Percentiles rank a stretch among this genome's conserved stretches.
phyloP scores from a whole-genome alignment of 2,329 filamentous ascomycete species.

The Endoconidiophora laricicola region DNA sequence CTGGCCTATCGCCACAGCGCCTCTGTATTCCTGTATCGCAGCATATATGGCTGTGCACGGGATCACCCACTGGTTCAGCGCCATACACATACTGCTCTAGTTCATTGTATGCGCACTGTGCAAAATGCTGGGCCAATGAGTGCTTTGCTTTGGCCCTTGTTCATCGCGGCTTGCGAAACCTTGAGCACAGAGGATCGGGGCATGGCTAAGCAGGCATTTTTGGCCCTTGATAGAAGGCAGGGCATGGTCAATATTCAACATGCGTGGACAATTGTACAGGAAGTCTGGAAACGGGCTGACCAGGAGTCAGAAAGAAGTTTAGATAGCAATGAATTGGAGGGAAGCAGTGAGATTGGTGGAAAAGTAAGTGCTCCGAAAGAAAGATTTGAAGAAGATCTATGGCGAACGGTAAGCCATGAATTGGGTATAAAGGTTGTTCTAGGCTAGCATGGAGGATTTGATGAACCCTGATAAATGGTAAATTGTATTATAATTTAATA shows the following conservation, averaged over 20 bases:
- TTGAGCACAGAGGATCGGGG: conserved; percentile 30
- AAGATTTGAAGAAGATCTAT: conserved; percentile 26
- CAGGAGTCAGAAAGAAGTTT: conserved; percentile 14
- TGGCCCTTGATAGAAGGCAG: conserved; percentile 36
- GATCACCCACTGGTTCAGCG: conserved; percentile 34
- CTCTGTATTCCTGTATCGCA: conserved; percentile 40
- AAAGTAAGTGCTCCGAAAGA: background rate
- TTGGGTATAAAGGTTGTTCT: conserved; percentile 44
- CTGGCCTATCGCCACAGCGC: conserved; percentile 42
- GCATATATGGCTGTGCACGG: conserved; percentile 32
- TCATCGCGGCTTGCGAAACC: conserved; percentile 46
- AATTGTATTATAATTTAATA: background rate
- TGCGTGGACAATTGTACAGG: conserved; percentile 42
- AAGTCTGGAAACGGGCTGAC: conserved; percentile 43
- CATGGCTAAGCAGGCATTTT: conserved; percentile 34
- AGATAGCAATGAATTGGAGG: background rate
- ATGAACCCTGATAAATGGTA: background rate
- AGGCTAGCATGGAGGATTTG: conserved; percentile 23
- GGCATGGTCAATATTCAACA: conserved; percentile 49
- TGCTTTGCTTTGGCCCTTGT: conserved; percentile 50
- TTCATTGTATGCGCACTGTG: conserved; percentile 39
- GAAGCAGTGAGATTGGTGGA: background rate
- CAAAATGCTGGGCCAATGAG: conserved; percentile 42
- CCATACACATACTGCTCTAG: conserved; percentile 32
- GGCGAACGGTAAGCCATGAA: conserved; percentile 40